Conservation (phyloP, 2,329 filamentous ascomycete species). For the Plectosphaerella plurivora region DNA sequence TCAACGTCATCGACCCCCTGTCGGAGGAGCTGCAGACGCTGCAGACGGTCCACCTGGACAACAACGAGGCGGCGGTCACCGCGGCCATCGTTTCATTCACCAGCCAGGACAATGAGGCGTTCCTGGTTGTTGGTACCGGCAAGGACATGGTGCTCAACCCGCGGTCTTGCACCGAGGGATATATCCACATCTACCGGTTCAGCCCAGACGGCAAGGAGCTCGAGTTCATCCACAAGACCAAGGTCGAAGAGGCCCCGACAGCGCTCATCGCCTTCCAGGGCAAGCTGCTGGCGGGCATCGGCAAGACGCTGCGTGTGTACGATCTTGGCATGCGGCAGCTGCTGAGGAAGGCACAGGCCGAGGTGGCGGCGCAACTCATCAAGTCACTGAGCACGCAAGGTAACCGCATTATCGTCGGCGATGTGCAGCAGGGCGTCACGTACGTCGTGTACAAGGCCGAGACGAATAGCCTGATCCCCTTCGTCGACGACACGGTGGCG, state of each 20-base stretch:
- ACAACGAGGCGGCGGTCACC: slow-evolving; percentile 90
- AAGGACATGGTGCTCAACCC: slow-evolving; percentile 84
- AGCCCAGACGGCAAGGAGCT: slow-evolving; percentile 81
- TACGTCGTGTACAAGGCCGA: slow-evolving; percentile 92
- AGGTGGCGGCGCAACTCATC: slow-evolving; percentile 77
- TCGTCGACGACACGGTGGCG: slow-evolving; percentile 83
- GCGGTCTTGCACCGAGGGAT: slow-evolving; percentile 71
- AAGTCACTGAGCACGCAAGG: slow-evolving; percentile 86
- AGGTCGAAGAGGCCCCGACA: slow-evolving; percentile 81
- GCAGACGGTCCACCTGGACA: slow-evolving; percentile 74
- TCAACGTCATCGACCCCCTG: slow-evolving; percentile 84
- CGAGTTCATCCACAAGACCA: slow-evolving; percentile 95
- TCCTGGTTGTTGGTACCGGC: slow-evolving; percentile 89
- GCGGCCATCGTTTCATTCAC: slow-evolving; percentile 80
- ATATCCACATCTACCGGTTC: slow-evolving; percentile 89
- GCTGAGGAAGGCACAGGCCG: slow-evolving; percentile 83
- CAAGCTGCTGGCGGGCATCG: slow-evolving; percentile 79
- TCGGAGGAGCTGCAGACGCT: slow-evolving; percentile 65
- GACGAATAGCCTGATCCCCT: slow-evolving; percentile 88
- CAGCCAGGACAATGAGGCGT: slow-evolving; percentile 82
- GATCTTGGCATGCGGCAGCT: slow-evolving; percentile 91
- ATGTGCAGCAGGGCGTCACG: slow-evolving; percentile 86
- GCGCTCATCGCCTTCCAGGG: slow-evolving; percentile 94
- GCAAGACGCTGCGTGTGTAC: slow-evolving; percentile 77
- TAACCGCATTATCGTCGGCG: slow-evolving; percentile 84